Conservation (phyloP, 129 eudicot species). For the Solidago caesia region DNA sequence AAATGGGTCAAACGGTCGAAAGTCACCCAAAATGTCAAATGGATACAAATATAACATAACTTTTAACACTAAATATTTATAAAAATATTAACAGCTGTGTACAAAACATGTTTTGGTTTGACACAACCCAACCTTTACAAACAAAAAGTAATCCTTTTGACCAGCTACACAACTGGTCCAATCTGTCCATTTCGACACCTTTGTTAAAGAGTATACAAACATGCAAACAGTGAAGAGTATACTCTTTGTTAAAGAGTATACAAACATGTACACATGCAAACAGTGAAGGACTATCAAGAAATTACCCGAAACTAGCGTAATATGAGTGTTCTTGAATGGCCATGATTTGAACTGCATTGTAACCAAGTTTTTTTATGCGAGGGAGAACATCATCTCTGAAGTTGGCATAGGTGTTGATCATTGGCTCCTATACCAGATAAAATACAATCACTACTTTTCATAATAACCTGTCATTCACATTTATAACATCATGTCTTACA, state of each 20-base stretch:
- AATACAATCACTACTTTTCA: constrained; percentile 10
- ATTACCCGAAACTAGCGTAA: constrained; percentile 96
- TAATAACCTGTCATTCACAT: constrained; percentile 6
- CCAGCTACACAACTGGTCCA: neutral
- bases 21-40: too few relatives aligned
- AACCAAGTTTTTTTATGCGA: constrained; percentile 90
- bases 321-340: constrained; percentile 99
- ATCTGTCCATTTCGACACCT: neutral
- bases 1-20: neutral
- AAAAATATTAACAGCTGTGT: too few relatives aligned
- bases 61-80: too few relatives aligned
- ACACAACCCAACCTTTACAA: too few relatives aligned
- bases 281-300: neutral
- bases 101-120: too few relatives aligned
- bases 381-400: constrained; percentile 97
- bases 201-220: neutral
- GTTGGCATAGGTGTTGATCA: constrained; percentile 81
- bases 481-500: neutral
- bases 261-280: constrained; percentile 2
- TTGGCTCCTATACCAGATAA: constrained; percentile 67
- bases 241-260: neutral
- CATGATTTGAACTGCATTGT: constrained; percentile 98
- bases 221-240: neutral
- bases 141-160: neutral
- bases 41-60: too few relatives aligned